phyloP scores from a whole-genome alignment of 2,329 filamentous ascomycete genomes.

The Ophioceras dolichostomum region DNA sequence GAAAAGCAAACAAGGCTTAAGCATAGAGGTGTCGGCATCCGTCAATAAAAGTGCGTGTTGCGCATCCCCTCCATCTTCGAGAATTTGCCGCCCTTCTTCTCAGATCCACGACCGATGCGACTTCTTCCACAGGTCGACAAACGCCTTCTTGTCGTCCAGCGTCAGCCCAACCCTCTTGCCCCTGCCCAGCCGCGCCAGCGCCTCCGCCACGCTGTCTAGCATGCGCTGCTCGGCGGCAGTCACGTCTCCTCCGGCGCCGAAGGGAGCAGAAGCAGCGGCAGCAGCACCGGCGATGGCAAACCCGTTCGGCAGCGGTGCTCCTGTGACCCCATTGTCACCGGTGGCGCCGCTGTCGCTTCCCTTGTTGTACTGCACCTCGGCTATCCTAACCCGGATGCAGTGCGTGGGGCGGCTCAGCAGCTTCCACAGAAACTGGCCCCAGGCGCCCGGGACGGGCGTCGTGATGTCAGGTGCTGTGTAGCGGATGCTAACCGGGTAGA shows the following conservation, averaged over 20 bases:
- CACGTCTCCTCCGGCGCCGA: slow-evolving; percentile 15
- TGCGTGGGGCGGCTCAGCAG: slow-evolving; percentile 77
- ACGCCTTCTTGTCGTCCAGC: slow-evolving; percentile 69
- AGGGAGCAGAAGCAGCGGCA: slow-evolving; percentile 1
- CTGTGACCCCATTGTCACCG: slow-evolving; percentile 18
- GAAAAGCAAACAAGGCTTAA: too few relatives aligned
- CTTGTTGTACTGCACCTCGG: slow-evolving; percentile 55
- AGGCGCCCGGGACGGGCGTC: slow-evolving; percentile 70
- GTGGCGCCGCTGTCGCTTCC: slow-evolving; percentile 13
- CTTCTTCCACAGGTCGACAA: slow-evolving; percentile 55
- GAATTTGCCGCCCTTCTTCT: too few relatives aligned
- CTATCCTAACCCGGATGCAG: slow-evolving; percentile 82
- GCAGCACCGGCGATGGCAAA: neutral
- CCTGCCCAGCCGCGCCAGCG: slow-evolving; percentile 73
- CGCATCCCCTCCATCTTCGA: too few relatives aligned
- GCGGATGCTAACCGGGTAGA: slow-evolving; percentile 83
- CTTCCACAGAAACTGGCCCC: slow-evolving; percentile 69
- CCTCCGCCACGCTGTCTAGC: slow-evolving; percentile 70
- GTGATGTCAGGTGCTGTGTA: slow-evolving; percentile 86
- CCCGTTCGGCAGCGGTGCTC: neutral
- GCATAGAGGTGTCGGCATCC: too few relatives aligned
- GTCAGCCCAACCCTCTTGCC: slow-evolving; percentile 84
- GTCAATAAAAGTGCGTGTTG: too few relatives aligned
- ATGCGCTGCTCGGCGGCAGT: slow-evolving; percentile 52
- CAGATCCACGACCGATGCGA: slow-evolving; percentile 16